Percentiles rank a stretch among this genome's conserved stretches.
Conservation (phyloP, 2,329 filamentous ascomycete species). For the Mollisia scopiformis region DNA sequence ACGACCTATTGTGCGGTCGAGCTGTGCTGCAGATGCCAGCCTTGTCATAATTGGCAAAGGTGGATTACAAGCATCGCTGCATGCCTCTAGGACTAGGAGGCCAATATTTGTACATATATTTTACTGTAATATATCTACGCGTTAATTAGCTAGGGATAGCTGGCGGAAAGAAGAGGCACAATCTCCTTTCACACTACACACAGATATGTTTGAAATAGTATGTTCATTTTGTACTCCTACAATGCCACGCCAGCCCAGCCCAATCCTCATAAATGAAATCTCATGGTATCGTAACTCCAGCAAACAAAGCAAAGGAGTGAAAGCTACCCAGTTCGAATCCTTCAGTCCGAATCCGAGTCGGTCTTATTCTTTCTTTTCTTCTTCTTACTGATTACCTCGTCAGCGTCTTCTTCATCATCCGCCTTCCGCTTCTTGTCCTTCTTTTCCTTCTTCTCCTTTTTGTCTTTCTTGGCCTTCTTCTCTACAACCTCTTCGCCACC, state of each 20-base stretch:
- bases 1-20: too few species aligned
- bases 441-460: constrained; percentile 20
- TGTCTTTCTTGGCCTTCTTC: constrained; percentile 16
- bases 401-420: constrained; percentile 12
- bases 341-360: not conserved
- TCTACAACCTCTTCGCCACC: constrained; percentile 8
- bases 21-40: too few species aligned
- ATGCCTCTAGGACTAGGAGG: too few species aligned
- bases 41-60: too few species aligned
- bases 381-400: constrained; percentile 10
- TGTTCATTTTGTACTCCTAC: constrained; percentile 7
- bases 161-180: not conserved
- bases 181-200: not conserved
- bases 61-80: too few species aligned
- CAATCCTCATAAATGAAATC: not conserved
- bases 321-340: not conserved
- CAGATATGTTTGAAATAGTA: not conserved
- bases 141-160: too few species aligned
- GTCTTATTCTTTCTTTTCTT: constrained; percentile 5
- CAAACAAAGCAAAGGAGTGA: not conserved
- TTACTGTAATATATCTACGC: too few species aligned
- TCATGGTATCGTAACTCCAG: constrained; percentile 12
- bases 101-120: too few species aligned
- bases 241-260: not conserved
- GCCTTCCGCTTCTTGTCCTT: constrained; percentile 19